These are phyloP conservation scores for Aspergillus pseudoterreus DNA, from an alignment of 2,329 filamentous ascomycete species.

Conservation along the genomic window DNA sequence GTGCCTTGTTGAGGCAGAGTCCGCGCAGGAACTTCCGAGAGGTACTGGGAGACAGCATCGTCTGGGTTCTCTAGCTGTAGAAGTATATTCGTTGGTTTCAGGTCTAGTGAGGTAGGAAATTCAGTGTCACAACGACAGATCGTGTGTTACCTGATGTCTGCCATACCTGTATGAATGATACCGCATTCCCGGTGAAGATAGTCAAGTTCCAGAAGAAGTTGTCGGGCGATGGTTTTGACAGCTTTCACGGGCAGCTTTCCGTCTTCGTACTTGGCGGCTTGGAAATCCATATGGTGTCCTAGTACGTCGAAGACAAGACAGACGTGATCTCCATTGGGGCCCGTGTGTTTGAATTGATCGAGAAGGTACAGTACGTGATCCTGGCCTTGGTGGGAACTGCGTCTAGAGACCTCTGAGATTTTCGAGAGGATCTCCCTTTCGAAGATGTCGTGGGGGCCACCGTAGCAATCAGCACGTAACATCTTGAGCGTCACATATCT, in stretches of 20 bases:
- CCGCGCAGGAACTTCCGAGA: no score
- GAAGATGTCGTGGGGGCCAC: slow-evolving; percentile 19
- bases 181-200: no score
- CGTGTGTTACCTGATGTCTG: no score
- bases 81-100: no score
- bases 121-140: no score
- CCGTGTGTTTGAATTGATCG: slow-evolving; percentile 23
- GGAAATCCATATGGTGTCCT: slow-evolving; percentile 21
- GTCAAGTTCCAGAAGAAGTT: no score
- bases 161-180: no score
- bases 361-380: slow-evolving; percentile 17
- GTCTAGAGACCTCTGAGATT: slow-evolving; percentile 12
- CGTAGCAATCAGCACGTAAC: slow-evolving; percentile 24
- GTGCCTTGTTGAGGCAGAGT: no score
- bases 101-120: no score
- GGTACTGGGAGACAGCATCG: no score
- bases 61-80: no score
- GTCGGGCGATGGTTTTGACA: no score
- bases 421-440: slow-evolving; percentile 20
- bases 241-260: slow-evolving; percentile 18
- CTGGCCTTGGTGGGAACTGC: slow-evolving; percentile 17
- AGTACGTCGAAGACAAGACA: slow-evolving; percentile 26
- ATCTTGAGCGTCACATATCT: slow-evolving; percentile 22
- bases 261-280: slow-evolving; percentile 19
- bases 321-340: slow-evolving; percentile 26